Percentiles rank a stretch among this genome's conserved stretches.
Evolutionary conservation across 2,329 filamentous ascomycete species (phyloP).

Genomic region (Claviceps fusiformis): DNA sequence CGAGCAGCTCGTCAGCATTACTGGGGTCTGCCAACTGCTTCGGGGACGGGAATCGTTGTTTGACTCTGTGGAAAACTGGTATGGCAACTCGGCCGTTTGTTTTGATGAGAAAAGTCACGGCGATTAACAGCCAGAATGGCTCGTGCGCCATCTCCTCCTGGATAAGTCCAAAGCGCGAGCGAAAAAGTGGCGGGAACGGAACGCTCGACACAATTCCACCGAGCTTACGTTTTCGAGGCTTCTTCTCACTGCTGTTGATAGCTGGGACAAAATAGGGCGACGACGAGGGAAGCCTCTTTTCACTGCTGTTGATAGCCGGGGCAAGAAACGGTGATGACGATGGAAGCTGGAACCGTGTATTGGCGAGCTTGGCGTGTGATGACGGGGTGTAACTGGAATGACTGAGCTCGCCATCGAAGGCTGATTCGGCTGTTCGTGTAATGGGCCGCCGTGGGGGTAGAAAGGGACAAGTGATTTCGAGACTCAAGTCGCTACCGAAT

Average conservation of each 20-base stretch:
- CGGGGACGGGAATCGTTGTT: slow-evolving; percentile 54
- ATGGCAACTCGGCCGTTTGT: slow-evolving; percentile 63
- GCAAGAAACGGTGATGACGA: slow-evolving; percentile 21
- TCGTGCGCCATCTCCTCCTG: slow-evolving; percentile 66
- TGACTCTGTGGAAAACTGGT: slow-evolving; percentile 59
- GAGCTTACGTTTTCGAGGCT: slow-evolving; percentile 19
- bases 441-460: neutral
- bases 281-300: slow-evolving; percentile 6
- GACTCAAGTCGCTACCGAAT: neutral
- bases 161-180: slow-evolving; percentile 59
- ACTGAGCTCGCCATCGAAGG: neutral
- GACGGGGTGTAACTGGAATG: neutral
- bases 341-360: slow-evolving; percentile 9
- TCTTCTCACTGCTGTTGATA: slow-evolving; percentile 6
- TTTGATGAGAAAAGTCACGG: slow-evolving; percentile 72
- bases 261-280: slow-evolving; percentile 22
- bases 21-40: slow-evolving; percentile 42
- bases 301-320: slow-evolving; percentile 6
- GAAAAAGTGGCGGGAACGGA: slow-evolving; percentile 54
- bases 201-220: slow-evolving; percentile 38
- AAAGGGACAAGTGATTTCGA: neutral
- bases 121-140: slow-evolving; percentile 70
- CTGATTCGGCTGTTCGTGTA: neutral
- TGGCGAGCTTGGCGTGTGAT: neutral
- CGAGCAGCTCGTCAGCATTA: slow-evolving; percentile 36